Evolutionary conservation across 1,139 yeast genomes (phyloP).

Genomic region (Saccharomyces uvarum): DNA sequence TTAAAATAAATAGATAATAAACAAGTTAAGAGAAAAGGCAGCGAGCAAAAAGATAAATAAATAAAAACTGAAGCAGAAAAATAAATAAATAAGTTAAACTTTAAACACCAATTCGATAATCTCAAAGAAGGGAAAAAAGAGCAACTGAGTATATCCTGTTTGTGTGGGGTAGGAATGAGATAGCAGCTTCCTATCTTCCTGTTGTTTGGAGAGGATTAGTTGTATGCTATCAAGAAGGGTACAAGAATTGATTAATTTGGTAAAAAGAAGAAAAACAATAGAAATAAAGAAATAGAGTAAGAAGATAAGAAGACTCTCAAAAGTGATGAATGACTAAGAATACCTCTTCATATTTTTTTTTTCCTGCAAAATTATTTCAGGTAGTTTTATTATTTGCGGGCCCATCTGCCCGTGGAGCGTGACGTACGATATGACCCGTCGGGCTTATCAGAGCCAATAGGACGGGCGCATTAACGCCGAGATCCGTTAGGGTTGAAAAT

Average conservation of each 20-base stretch:
- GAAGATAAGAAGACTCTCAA: not conserved
- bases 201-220: not conserved
- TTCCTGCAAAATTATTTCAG: not conserved
- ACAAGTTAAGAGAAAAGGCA: not conserved
- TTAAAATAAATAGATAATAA: not conserved
- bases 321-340: not conserved
- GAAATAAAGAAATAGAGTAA: not conserved
- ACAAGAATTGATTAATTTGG: not conserved
- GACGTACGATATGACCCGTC: not conserved
- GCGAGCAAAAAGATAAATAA: not conserved
- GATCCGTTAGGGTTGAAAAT: not conserved
- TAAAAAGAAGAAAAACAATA: not conserved
- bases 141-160: not conserved
- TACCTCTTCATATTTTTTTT: not conserved
- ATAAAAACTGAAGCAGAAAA: conserved; percentile 2
- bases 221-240: not conserved
- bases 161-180: not conserved
- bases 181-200: not conserved
- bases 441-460: not conserved
- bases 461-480: not conserved
- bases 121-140: not conserved
- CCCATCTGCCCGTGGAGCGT: not conserved
- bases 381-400: not conserved
- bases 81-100: not conserved
- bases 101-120: not conserved